Percentiles rank a stretch among this genome's conserved stretches.
phyloP scores from a whole-genome alignment of 345 rosid genomes.

The Eucalyptus sp. region DNA sequence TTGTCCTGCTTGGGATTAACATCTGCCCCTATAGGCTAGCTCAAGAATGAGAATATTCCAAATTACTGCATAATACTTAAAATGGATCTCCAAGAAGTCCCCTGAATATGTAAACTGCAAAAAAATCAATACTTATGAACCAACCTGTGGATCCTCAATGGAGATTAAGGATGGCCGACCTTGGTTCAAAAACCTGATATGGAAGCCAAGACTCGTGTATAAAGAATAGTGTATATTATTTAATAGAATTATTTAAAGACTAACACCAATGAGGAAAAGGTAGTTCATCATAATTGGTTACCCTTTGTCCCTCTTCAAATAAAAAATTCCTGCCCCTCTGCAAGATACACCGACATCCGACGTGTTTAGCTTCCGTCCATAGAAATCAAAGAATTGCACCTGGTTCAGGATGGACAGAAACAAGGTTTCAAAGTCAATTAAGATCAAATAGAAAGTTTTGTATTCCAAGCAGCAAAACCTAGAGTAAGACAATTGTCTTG shows the following conservation, averaged over 20 bases:
- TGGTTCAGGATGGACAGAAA: slow-evolving; percentile 12
- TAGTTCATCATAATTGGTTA: slow-evolving; percentile 2
- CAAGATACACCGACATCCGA: slow-evolving; percentile 87
- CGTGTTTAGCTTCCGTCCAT: slow-evolving; percentile 75
- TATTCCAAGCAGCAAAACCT: not conserved
- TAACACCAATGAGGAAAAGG: not conserved
- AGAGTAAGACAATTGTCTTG: not conserved
- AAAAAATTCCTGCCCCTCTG: slow-evolving; percentile 54
- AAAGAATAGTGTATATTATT: not conserved
- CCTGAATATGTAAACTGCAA: not conserved
- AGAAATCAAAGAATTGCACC: slow-evolving; percentile 85
- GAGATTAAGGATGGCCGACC: slow-evolving; percentile 67
- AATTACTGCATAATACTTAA: not conserved
- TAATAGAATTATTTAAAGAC: not conserved
- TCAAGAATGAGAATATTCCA: not conserved
- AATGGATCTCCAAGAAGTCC: not conserved
- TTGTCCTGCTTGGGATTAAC: not conserved
- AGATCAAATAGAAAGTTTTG: not conserved
- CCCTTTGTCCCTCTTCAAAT: slow-evolving; percentile 65
- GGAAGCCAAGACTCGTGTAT: not conserved
- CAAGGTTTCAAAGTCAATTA: not conserved
- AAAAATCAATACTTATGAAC: not conserved
- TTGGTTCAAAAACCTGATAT: slow-evolving; percentile 43
- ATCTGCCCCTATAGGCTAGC: not conserved
- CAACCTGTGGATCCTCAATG: slow-evolving; percentile 94